Percentiles rank a stretch among this genome's conserved stretches.
These are phyloP conservation scores for Metschnikowia baotianmanensis DNA, from an alignment of 805 yeast species.

Conservation along the genomic window DNA sequence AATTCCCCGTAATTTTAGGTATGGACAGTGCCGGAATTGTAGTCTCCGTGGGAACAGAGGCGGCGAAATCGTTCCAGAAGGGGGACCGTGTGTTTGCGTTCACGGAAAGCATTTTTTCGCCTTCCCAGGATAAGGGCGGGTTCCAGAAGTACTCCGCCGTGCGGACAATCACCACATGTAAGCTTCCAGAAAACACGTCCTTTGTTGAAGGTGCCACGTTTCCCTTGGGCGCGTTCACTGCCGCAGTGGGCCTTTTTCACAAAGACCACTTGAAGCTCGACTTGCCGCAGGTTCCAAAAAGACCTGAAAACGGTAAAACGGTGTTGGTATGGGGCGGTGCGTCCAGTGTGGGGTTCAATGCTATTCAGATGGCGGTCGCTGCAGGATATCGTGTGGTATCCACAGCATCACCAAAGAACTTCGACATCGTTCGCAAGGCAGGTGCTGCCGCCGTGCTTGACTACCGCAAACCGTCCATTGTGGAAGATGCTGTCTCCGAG, in stretches of 20 bases:
- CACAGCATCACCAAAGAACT: slow-evolving; percentile 10
- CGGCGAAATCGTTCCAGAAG: neutral
- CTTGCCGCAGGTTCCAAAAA: slow-evolving; percentile 2
- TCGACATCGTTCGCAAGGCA: slow-evolving; percentile 2
- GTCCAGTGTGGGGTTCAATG: slow-evolving; percentile 12
- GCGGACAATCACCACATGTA: slow-evolving; percentile 4
- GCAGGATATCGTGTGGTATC: slow-evolving; percentile 12
- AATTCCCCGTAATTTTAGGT: slow-evolving; percentile 12
- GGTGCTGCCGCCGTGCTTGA: slow-evolving; percentile 12
- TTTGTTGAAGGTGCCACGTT: slow-evolving; percentile 10
- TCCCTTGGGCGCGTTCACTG: slow-evolving; percentile 10
- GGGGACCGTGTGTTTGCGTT: slow-evolving; percentile 13
- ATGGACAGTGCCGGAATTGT: slow-evolving; percentile 12
- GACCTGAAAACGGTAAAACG: slow-evolving; percentile 4
- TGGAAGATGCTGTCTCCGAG: slow-evolving; percentile 3
- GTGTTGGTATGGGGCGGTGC: slow-evolving; percentile 16
- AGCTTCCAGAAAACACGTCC: slow-evolving; percentile 8
- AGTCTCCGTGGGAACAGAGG: slow-evolving; percentile 7
- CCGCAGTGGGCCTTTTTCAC: slow-evolving; percentile 8
- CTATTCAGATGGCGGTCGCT: slow-evolving; percentile 14
- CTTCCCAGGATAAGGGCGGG: slow-evolving; percentile 13
- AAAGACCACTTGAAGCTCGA: slow-evolving; percentile 8
- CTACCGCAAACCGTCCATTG: slow-evolving; percentile 6
- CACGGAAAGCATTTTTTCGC: slow-evolving; percentile 13
- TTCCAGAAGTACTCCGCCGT: slow-evolving; percentile 12